A percentile compares a stretch with the other conserved stretches of the same genome.
phyloP scores from a whole-genome alignment of 148 eudicot species.

The Rhododendron vialii region DNA sequence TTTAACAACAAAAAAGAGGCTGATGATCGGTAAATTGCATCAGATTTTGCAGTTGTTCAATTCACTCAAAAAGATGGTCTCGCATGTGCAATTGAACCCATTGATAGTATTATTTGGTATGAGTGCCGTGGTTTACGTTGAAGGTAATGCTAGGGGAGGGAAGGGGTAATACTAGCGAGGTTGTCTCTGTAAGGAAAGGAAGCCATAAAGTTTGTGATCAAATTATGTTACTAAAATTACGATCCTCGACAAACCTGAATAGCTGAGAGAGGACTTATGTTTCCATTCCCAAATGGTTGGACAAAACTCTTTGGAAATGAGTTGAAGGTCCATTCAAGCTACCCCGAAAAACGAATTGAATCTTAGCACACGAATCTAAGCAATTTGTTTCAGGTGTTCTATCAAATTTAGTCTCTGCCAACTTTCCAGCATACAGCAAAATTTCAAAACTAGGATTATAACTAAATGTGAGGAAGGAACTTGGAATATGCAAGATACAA shows the following conservation, averaged over 20 bases:
- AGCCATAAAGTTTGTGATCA: neutral
- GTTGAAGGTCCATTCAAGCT: neutral
- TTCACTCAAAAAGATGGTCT: neutral
- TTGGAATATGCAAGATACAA: neutral
- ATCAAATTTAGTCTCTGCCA: neutral
- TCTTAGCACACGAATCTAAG: neutral
- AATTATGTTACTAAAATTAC: neutral
- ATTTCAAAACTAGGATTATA: neutral
- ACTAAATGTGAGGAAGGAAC: neutral
- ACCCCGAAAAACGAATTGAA: neutral
- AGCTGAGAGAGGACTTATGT: neutral
- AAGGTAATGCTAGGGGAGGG: neutral
- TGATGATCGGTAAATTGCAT: neutral
- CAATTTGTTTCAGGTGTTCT: neutral
- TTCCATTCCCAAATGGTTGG: neutral
- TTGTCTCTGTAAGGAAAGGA: neutral
- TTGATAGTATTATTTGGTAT: neutral
- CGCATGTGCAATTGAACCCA: neutral
- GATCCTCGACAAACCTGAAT: neutral
- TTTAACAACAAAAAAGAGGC: neutral
- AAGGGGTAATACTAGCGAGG: neutral
- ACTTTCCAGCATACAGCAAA: neutral
- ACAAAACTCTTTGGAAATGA: neutral
- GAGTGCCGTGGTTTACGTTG: neutral
- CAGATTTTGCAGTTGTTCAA: neutral